phyloP scores from a whole-genome alignment of 73 alveolate genomes.

The Paramecium primaurelia region DNA sequence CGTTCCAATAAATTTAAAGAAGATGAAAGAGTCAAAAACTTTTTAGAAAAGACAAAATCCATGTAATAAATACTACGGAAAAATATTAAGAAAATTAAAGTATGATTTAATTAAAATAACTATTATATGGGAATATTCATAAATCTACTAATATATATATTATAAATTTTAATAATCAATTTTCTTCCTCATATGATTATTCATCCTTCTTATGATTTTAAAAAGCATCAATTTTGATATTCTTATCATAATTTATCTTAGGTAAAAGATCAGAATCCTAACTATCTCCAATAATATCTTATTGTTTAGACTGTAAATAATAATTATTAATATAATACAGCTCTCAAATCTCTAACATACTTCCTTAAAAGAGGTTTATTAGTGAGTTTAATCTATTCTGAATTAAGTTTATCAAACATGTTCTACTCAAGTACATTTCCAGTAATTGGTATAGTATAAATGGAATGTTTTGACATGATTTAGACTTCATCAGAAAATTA shows the following conservation, averaged over 20 bases:
- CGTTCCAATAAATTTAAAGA: background rate
- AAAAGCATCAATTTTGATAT: slow-evolving; percentile 21
- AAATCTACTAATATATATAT: background rate
- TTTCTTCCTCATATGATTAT: slow-evolving; percentile 21
- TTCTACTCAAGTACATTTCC: slow-evolving; percentile 64
- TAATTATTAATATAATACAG: background rate
- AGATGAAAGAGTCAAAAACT: slow-evolving; percentile 41
- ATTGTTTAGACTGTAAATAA: background rate
- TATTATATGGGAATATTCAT: background rate
- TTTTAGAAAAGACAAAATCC: background rate
- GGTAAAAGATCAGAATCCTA: slow-evolving; percentile 53
- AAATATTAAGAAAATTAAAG: background rate
- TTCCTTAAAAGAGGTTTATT: slow-evolving; percentile 50
- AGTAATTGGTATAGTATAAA: slow-evolving; percentile 73
- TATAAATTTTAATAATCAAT: background rate
- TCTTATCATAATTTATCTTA: slow-evolving; percentile 40
- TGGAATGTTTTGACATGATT: slow-evolving; percentile 75
- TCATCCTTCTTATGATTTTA: slow-evolving; percentile 25
- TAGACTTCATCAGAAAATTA: slow-evolving; percentile 67
- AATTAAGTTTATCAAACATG: slow-evolving; percentile 25
- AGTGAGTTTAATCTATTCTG: slow-evolving; percentile 35
- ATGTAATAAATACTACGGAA: background rate
- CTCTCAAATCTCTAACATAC: slow-evolving; percentile 20
- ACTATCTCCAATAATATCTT: slow-evolving; percentile 47
- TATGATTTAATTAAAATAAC: background rate